Percentiles rank a stretch among this genome's conserved stretches.
Evolutionary conservation across 371 early-diverging fungal genomes (phyloP).

Genomic region (Mortierella sp.): DNA sequence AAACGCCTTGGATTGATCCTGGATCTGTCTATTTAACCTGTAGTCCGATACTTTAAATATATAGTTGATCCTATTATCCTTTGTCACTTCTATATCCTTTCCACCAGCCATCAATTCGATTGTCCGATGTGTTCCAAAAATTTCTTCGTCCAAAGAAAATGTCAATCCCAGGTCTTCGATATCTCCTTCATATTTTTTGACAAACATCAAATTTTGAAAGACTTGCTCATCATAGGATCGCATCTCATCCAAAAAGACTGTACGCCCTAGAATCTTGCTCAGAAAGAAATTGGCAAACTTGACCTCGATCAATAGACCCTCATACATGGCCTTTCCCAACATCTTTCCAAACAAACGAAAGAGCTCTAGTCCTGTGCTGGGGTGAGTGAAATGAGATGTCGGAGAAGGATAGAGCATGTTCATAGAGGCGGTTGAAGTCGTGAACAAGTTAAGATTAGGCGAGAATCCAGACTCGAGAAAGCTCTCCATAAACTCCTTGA

Average conservation of each 20-base stretch:
- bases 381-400: slow-evolving; percentile 60
- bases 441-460: slow-evolving; percentile 79
- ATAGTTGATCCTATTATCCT: slow-evolving; percentile 83
- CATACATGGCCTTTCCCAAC: slow-evolving; percentile 92
- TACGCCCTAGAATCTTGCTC: slow-evolving; percentile 82
- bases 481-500: slow-evolving; percentile 92
- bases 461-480: slow-evolving; percentile 83
- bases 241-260: slow-evolving; percentile 85
- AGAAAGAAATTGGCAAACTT: slow-evolving; percentile 91
- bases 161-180: slow-evolving; percentile 74
- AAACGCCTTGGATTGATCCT: slow-evolving; percentile 87
- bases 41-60: slow-evolving; percentile 86
- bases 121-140: slow-evolving; percentile 63
- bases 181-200: slow-evolving; percentile 83
- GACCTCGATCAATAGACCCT: slow-evolving; percentile 88
- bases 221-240: slow-evolving; percentile 85
- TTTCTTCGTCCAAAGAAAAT: slow-evolving; percentile 76
- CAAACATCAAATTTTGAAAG: slow-evolving; percentile 80
- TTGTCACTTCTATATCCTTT: slow-evolving; percentile 75
- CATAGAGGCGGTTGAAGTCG: slow-evolving; percentile 67
- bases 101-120: slow-evolving; percentile 73
- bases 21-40: slow-evolving; percentile 78
- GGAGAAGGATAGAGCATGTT: slow-evolving; percentile 80
- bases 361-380: slow-evolving; percentile 64
- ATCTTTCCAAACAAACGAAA: slow-evolving; percentile 89